Evolutionary conservation across 1,284 basidiomycete genomes (phyloP), one percentile per base, ranked within the genome.

Genomic region (Nidula niveotomentosa): DNA sequence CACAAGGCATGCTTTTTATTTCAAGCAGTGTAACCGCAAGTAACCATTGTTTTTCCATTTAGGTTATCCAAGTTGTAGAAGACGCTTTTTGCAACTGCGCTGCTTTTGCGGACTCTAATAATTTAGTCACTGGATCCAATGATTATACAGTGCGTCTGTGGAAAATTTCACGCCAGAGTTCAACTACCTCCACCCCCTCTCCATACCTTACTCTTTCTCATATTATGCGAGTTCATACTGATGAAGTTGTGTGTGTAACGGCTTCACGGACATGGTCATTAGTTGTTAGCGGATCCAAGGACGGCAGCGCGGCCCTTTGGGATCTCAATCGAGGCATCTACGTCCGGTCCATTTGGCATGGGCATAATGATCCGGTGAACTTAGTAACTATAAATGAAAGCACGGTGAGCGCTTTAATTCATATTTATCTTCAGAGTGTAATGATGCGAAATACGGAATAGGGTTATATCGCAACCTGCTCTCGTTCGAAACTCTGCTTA

Each of bases 291-390:
- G 94, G 94, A 6, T 91, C 91, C 6, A 80, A 83, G 57, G 94
- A 97, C 62, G 90, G 92, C 1, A 91, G 86, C 56, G 93, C 90
- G 0, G 88, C 90, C 12, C 62, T 97, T 6, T 98, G 96, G 96
- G 96, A 98, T 67, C 78, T 94, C 53, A 97, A 98, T 65, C 79
- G 88, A 41, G 85, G 90, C 12, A 73, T 84, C 1, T 94, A 94
- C 60, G 83, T 90, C 10, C 75, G 88, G 52, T 89, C 89, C 0
- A 86, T 94, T 36, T 84, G 84, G 80, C 88, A 93, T 54, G 81
- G 78, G 0, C 74, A 79, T 30, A 68, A 60, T 43, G 69, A 71
- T 5, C 74, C 77, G 39, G 56, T 69, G 1, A 66, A 75, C 17
- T 76, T 83, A 0, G 85, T 97, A 3, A 80, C 89, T 1, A 85